Percentiles rank a stretch among this genome's conserved stretches.
These are phyloP conservation scores for Abrus precatorius DNA, from an alignment of 306 rosid genomes.

Conservation along the genomic window DNA sequence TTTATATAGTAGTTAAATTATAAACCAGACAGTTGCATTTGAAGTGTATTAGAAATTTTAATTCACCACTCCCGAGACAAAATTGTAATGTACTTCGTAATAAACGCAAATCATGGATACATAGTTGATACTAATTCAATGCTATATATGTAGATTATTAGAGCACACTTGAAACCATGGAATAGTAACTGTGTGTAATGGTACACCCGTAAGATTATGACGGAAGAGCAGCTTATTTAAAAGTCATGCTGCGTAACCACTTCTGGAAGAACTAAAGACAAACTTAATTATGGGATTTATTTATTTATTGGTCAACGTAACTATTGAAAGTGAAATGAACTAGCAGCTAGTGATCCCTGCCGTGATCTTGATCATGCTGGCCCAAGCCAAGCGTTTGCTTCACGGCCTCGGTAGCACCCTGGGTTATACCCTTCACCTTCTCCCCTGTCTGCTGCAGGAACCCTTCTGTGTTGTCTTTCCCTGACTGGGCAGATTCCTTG, in stretches of 20 bases:
- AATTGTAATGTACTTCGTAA: neutral
- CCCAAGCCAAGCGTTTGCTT: constrained; percentile 70
- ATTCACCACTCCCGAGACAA: neutral
- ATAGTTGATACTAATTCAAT: neutral
- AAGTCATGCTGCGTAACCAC: neutral
- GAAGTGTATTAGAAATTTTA: neutral
- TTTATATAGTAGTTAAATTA: neutral
- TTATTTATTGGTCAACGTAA: no score
- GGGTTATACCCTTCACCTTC: constrained; percentile 61
- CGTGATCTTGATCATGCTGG: neutral
- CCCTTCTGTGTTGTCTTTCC: constrained; percentile 55
- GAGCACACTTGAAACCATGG: neutral
- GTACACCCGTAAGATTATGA: neutral
- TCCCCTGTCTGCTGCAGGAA: constrained; percentile 69
- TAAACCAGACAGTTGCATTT: neutral
- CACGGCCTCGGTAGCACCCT: constrained; percentile 62
- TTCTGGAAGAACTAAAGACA: neutral
- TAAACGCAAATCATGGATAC: neutral
- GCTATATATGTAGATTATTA: neutral
- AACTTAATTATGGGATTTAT: neutral
- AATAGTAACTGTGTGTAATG: neutral
- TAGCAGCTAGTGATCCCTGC: neutral
- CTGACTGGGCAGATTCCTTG: constrained; percentile 48
- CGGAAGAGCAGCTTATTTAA: constrained; percentile 10
- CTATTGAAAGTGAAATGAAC: neutral